phyloP scores from a whole-genome alignment of 768 basidiomycete genomes.

The Leucocoprinus sp. region DNA sequence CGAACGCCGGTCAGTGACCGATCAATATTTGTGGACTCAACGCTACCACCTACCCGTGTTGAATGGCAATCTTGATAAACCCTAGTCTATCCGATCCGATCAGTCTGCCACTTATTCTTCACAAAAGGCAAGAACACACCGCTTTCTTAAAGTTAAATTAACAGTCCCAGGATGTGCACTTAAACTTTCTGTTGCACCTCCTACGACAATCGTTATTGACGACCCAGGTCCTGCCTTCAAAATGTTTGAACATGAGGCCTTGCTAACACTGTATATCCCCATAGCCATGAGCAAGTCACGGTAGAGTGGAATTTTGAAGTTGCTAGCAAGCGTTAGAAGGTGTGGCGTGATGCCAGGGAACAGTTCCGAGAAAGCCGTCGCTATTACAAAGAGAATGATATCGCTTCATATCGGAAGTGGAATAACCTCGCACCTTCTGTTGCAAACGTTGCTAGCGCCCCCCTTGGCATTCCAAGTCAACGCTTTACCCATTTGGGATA shows the following conservation, averaged over 20 bases:
- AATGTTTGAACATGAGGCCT: slow-evolving; percentile 84
- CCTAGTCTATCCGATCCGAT: slow-evolving; percentile 50
- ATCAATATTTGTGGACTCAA: slow-evolving; percentile 3
- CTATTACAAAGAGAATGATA: slow-evolving; percentile 28
- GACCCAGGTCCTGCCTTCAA: slow-evolving; percentile 52
- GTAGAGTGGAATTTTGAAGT: slow-evolving; percentile 90
- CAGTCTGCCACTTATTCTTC: neutral
- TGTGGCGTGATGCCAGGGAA: slow-evolving; percentile 93
- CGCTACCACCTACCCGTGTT: slow-evolving; percentile 60
- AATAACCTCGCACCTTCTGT: slow-evolving; percentile 67
- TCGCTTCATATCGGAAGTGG: neutral
- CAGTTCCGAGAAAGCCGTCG: slow-evolving; percentile 80
- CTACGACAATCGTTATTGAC: slow-evolving; percentile 91
- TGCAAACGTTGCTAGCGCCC: slow-evolving; percentile 91
- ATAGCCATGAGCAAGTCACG: slow-evolving; percentile 83
- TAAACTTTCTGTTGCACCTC: slow-evolving; percentile 92
- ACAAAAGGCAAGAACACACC: slow-evolving; percentile 31
- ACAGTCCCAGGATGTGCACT: slow-evolving; percentile 96
- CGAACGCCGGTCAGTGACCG: neutral
- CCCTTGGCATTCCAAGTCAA: slow-evolving; percentile 41
- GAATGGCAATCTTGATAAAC: slow-evolving; percentile 92
- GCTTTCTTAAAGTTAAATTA: slow-evolving; percentile 69
- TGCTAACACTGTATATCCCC: slow-evolving; percentile 91
- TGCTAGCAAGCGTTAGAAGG: slow-evolving; percentile 82
- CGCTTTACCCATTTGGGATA: neutral